Conservation (phyloP, 306 rosid species). For the Quercus aquifolioides region DNA sequence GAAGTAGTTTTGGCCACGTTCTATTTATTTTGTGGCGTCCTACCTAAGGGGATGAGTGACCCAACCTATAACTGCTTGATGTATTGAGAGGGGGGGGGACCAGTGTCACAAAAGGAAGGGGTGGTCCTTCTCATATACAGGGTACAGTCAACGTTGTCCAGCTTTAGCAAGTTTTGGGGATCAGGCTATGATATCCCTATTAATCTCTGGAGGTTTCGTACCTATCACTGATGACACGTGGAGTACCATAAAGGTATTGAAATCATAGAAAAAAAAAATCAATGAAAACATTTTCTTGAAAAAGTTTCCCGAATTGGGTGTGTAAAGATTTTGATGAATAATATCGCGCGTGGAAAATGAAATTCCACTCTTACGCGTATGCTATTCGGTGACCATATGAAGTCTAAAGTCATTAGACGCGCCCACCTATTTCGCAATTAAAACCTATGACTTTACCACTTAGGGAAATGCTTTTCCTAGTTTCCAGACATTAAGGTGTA, state of each 20-base stretch:
- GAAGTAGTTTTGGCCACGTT: no score
- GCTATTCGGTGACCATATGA: background rate
- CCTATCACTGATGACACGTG: background rate
- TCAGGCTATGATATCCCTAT: slow-evolving; percentile 7
- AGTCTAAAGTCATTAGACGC: background rate
- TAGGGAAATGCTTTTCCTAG: background rate
- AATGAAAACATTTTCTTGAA: background rate
- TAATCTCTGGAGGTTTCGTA: background rate
- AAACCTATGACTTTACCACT: background rate
- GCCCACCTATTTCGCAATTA: background rate
- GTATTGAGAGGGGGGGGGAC: slow-evolving; percentile 9
- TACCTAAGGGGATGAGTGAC: background rate
- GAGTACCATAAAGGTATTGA: no score
- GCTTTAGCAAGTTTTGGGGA: background rate
- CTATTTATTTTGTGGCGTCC: background rate
- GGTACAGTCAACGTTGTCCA: slow-evolving; percentile 12
- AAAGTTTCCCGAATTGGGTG: background rate
- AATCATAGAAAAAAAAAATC: no score
- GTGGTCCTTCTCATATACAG: slow-evolving; percentile 9
- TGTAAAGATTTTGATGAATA: background rate
- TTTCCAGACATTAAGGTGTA: background rate
- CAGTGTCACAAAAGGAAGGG: background rate
- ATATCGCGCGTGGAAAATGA: no score
- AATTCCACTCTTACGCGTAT: background rate
- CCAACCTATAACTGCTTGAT: slow-evolving; percentile 9